A percentile compares a stretch with the other conserved stretches of the same genome.
Evolutionary conservation across 805 yeast species (phyloP).

Genomic region (Yarrowia hollandica): DNA sequence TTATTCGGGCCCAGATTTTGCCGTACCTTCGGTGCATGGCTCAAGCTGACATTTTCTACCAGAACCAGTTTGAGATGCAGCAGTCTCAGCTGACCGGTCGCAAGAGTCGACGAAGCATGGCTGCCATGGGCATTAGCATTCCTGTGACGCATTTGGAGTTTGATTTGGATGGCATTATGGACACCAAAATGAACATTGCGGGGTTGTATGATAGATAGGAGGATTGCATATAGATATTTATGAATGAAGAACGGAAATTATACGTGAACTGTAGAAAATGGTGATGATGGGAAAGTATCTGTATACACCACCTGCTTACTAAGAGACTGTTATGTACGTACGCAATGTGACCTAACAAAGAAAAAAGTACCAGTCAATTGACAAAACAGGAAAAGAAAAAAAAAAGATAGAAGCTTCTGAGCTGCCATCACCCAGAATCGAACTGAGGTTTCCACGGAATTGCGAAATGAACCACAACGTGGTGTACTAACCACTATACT

Average conservation of each 20-base stretch:
- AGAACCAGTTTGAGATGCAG: conserved; percentile 18
- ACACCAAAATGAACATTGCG: background rate
- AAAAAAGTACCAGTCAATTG: too few relatives aligned
- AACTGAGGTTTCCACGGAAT: conserved; percentile 28
- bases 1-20: conserved; percentile 34
- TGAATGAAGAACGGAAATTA: too few relatives aligned
- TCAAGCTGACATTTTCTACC: conserved; percentile 34
- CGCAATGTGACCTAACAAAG: too few relatives aligned
- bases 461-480: conserved; percentile 20
- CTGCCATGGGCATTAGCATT: conserved; percentile 34
- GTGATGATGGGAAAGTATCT: too few relatives aligned
- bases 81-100: conserved; percentile 29
- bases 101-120: conserved; percentile 33
- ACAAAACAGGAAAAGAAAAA: too few relatives aligned
- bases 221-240: conserved; percentile 22
- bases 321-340: too few relatives aligned
- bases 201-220: background rate
- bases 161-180: conserved; percentile 10
- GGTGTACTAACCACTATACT: conserved; percentile 28
- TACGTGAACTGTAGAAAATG: too few relatives aligned
- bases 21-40: conserved; percentile 40
- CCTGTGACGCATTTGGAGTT: conserved; percentile 32
- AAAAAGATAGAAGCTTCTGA: background rate
- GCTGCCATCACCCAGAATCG: conserved; percentile 28
- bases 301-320: too few relatives aligned